These are phyloP conservation scores for Apostasia ramifera DNA, from an alignment of 106 monocot species.

Conservation along the genomic window DNA sequence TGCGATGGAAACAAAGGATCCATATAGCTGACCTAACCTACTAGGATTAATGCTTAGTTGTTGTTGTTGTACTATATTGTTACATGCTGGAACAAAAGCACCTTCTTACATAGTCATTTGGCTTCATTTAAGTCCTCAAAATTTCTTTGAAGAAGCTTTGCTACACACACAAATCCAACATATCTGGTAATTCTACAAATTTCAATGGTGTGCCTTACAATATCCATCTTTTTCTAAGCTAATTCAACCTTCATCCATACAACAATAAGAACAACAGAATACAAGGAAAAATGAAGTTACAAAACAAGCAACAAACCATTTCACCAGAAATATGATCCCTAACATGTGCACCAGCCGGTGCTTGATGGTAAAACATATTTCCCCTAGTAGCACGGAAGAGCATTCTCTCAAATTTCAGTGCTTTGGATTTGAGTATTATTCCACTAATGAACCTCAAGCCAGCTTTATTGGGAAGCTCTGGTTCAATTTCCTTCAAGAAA, in stretches of 20 bases:
- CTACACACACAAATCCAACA: too few relatives aligned
- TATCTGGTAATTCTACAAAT: too few relatives aligned
- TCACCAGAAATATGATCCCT: conserved; percentile 82
- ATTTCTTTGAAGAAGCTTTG: too few relatives aligned
- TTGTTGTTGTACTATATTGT: too few relatives aligned
- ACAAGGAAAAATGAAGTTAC: not conserved
- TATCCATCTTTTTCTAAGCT: too few relatives aligned
- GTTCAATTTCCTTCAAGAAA: conserved; percentile 45
- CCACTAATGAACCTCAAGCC: conserved; percentile 95
- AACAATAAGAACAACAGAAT: not conserved
- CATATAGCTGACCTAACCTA: too few relatives aligned
- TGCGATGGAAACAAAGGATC: too few relatives aligned
- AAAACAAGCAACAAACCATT: conserved; percentile 42
- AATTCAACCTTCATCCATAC: not conserved
- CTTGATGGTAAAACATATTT: conserved; percentile 97
- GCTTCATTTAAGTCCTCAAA: too few relatives aligned
- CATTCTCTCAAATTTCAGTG: conserved; percentile 86
- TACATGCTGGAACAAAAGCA: too few relatives aligned
- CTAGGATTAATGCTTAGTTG: too few relatives aligned
- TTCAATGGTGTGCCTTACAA: too few relatives aligned
- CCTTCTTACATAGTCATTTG: too few relatives aligned
- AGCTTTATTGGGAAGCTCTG: conserved; percentile 50
- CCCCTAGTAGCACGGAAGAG: conserved; percentile 98
- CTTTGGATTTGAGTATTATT: conserved; percentile 84
- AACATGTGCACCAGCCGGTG: conserved; percentile 83